Evolutionary conservation across 345 rosid genomes (phyloP).

Genomic region (Chamaenerion angustifolium): DNA sequence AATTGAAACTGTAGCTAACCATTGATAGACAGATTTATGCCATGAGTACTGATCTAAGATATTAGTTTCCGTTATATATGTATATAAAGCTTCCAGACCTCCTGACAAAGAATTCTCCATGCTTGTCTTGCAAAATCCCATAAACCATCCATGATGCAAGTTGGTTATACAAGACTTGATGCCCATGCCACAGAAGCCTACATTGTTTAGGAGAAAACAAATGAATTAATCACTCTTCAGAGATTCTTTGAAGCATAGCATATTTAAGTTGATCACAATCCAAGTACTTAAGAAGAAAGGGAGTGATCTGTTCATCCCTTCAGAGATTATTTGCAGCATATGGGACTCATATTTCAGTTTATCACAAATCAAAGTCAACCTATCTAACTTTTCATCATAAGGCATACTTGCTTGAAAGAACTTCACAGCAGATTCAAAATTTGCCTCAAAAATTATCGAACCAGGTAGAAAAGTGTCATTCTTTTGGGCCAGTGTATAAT

Average conservation of each 20-base stretch:
- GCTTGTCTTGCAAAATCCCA: constrained; percentile 94
- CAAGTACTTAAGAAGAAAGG: neutral
- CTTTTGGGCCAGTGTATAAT: too few species aligned
- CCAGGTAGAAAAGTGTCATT: too few species aligned
- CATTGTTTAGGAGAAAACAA: constrained; percentile 12
- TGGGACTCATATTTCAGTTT: neutral
- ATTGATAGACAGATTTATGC: neutral
- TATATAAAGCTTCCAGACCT: constrained; percentile 26
- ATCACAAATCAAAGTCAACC: neutral
- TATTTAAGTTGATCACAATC: neutral
- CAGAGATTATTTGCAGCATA: neutral
- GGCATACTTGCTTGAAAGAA: neutral
- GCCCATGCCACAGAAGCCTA: constrained; percentile 99
- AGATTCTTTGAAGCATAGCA: neutral
- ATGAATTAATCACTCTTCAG: neutral
- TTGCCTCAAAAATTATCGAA: neutral
- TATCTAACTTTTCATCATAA: neutral
- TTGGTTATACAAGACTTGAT: constrained; percentile 88
- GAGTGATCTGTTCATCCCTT: neutral
- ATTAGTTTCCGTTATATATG: too few species aligned
- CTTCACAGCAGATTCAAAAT: neutral
- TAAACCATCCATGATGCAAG: constrained; percentile 95
- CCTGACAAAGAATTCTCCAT: constrained; percentile 75
- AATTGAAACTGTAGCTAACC: neutral
- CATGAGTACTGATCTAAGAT: neutral